Evolutionary conservation across 768 basidiomycete genomes (phyloP), one percentile per base, ranked within the genome.

Genomic region (Dictyophora rubrovolvata): DNA sequence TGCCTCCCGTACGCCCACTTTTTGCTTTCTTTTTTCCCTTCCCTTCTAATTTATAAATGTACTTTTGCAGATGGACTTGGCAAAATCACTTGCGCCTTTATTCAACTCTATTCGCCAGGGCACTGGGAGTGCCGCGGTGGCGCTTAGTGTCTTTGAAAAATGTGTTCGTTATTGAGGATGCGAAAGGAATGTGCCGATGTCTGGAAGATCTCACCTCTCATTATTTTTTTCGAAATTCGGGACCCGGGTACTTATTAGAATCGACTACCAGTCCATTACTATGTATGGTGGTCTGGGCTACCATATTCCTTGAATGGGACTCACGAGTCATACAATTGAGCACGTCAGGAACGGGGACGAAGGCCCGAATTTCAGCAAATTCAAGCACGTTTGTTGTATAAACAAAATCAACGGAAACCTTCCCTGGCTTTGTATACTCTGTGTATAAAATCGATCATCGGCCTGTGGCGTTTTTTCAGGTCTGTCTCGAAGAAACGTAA

Each of bases 61-160:
- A 10, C 9, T 57, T 57, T 48, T 57, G 9, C 16, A 57, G 56
- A 46, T 48, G 10, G 23, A 21, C 17, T 28, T 57, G 14, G 33
- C 33, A 17, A 36, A 48, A 3, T 28, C 42, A 16, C 48, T 57
- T 8, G 48, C 22, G 3, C 47, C 42, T 23, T 21, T 57, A 34
- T 28, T 57, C 47, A 48, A 46, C 48, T 46, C 56, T n/a, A 57
- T 57, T 28, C 42, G 47, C 47, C 48, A 34, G 22, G 48, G 33
- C 23, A 48, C 22, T 14, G 22, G 18, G 20, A 22, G 20, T 57
- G 56, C 56, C 10, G 56, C 28, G 42, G 56, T 33, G 8, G 56
- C 56, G 16, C 48, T 57, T 33, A n/a, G 33, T 22, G n/a, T 18
- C n/a, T 57, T 57, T 48, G 56, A 57, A 33, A 57, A 37, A 23